Conservation (phyloP, 1,139 yeast genomes). For the Debaryomycetaceae sp. region DNA sequence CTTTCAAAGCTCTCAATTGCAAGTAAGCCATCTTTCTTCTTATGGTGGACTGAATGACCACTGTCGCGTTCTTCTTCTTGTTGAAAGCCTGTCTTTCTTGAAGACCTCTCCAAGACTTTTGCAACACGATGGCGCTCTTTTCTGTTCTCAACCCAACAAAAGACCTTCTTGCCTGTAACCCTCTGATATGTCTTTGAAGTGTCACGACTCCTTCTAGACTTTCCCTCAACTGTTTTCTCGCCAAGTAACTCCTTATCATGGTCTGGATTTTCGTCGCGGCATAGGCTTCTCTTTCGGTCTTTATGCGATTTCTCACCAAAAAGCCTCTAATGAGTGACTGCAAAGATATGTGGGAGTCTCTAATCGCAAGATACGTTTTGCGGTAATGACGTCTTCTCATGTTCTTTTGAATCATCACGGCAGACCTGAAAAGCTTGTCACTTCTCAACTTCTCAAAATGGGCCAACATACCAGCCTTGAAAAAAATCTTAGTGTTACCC, state of each 20-base stretch:
- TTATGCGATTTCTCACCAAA: conserved; percentile 54
- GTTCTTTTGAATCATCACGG: conserved; percentile 82
- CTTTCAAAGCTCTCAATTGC: conserved; percentile 59
- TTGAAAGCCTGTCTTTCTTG: conserved; percentile 44
- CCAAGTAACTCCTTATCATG: conserved; percentile 58
- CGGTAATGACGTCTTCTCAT: conserved; percentile 66
- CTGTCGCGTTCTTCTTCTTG: conserved; percentile 47
- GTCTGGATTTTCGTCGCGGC: conserved; percentile 79
- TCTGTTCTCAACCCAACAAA: conserved; percentile 46
- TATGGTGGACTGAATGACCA: conserved; percentile 70
- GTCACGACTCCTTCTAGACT: conserved; percentile 50
- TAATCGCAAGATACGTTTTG: conserved; percentile 51
- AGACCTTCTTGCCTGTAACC: conserved; percentile 52
- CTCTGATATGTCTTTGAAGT: conserved; percentile 70
- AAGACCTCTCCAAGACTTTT: conserved; percentile 61
- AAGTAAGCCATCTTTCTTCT: conserved; percentile 73
- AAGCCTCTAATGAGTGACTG: conserved; percentile 68
- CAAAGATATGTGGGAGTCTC: conserved; percentile 48
- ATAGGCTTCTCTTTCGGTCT: conserved; percentile 50
- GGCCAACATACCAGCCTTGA: conserved; percentile 95
- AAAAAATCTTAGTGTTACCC: conserved; percentile 87
- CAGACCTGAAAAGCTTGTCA: conserved; percentile 72
- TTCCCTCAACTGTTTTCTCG: conserved; percentile 42
- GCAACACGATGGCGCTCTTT: conserved; percentile 66
- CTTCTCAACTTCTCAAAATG: conserved; percentile 82